Percentiles rank a stretch among this genome's conserved stretches.
Conservation (phyloP, 208 protist species). For the Trypanosoma platydactyli region DNA sequence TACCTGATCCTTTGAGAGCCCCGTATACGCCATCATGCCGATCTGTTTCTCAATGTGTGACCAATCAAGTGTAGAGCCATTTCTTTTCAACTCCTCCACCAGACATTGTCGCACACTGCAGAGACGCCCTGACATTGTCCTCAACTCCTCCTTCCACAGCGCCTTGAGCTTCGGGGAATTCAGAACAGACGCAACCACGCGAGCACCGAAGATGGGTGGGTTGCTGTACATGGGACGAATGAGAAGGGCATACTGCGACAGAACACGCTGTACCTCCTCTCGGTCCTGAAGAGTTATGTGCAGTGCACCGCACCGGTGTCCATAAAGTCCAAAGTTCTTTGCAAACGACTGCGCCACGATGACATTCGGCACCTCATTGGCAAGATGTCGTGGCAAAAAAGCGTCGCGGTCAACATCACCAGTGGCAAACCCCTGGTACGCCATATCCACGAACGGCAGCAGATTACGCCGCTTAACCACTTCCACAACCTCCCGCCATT, state of each 20-base stretch:
- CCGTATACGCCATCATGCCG: slow-evolving; percentile 97
- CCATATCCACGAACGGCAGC: slow-evolving; percentile 94
- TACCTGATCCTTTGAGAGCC: slow-evolving; percentile 85
- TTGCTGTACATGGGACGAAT: slow-evolving; percentile 96
- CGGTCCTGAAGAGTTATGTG: slow-evolving; percentile 66
- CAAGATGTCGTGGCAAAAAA: slow-evolving; percentile 63
- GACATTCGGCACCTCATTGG: slow-evolving; percentile 64
- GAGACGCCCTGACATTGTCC: slow-evolving; percentile 84
- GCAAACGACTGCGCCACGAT: slow-evolving; percentile 94
- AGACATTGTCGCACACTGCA: slow-evolving; percentile 57
- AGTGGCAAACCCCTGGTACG: slow-evolving; percentile 95
- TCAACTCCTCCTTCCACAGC: slow-evolving; percentile 88
- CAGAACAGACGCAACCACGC: slow-evolving; percentile 91
- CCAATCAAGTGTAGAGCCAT: slow-evolving; percentile 81
- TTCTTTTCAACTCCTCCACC: slow-evolving; percentile 54
- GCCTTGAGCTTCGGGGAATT: slow-evolving; percentile 55
- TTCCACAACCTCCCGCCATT: slow-evolving; percentile 92
- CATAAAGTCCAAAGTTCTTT: slow-evolving; percentile 98
- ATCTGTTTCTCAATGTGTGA: slow-evolving; percentile 92
- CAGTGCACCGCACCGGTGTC: slow-evolving; percentile 93
- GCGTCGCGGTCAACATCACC: slow-evolving; percentile 94
- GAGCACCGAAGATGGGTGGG: slow-evolving; percentile 94
- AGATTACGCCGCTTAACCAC: slow-evolving; percentile 76
- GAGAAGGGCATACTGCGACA: slow-evolving; percentile 92
- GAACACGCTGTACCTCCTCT: slow-evolving; percentile 67